These are phyloP conservation scores for Astragalus glycyphyllos DNA, from an alignment of 306 rosid species.

Conservation along the genomic window DNA sequence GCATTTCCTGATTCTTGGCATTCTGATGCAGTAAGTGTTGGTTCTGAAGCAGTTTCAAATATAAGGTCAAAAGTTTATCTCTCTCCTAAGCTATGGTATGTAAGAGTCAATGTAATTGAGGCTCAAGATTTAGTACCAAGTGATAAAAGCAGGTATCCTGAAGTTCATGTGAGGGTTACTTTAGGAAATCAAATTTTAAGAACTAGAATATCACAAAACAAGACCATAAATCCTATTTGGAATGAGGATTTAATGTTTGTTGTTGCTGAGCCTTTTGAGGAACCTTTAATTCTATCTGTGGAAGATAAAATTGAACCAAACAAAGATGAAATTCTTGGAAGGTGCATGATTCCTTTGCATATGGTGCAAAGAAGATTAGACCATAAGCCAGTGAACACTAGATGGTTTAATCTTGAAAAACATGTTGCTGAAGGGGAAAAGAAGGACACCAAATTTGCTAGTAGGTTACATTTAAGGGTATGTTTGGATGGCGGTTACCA, in stretches of 20 bases:
- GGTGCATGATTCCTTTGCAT: conserved; percentile 76
- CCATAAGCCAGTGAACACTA: conserved; percentile 81
- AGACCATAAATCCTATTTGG: conserved; percentile 78
- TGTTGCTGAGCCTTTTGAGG: conserved; percentile 88
- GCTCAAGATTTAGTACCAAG: conserved; percentile 79
- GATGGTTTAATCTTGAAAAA: conserved; percentile 89
- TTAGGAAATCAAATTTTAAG: conserved; percentile 68
- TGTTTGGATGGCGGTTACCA: conserved; percentile 95
- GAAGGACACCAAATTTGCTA: conserved; percentile 78
- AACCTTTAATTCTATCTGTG: conserved; percentile 68
- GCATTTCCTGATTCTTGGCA: conserved; percentile 96
- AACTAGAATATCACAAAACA: conserved; percentile 69
- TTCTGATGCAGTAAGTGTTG: conserved; percentile 85
- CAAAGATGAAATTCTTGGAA: conserved; percentile 85
- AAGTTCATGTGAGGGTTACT: conserved; percentile 69
- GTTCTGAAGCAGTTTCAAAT: conserved; percentile 66
- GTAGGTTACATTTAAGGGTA: conserved; percentile 82
- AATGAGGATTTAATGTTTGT: conserved; percentile 89
- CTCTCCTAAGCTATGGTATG: conserved; percentile 94
- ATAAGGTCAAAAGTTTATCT: conserved; percentile 85
- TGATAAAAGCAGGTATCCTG: conserved; percentile 80
- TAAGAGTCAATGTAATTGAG: conserved; percentile 85
- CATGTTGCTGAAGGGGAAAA: conserved; percentile 75
- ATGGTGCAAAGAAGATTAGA: conserved; percentile 80
- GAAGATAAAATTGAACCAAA: conserved; percentile 74